These are phyloP conservation scores for Ramichloridium luteum DNA, from an alignment of 2,329 filamentous ascomycete species.

Conservation along the genomic window DNA sequence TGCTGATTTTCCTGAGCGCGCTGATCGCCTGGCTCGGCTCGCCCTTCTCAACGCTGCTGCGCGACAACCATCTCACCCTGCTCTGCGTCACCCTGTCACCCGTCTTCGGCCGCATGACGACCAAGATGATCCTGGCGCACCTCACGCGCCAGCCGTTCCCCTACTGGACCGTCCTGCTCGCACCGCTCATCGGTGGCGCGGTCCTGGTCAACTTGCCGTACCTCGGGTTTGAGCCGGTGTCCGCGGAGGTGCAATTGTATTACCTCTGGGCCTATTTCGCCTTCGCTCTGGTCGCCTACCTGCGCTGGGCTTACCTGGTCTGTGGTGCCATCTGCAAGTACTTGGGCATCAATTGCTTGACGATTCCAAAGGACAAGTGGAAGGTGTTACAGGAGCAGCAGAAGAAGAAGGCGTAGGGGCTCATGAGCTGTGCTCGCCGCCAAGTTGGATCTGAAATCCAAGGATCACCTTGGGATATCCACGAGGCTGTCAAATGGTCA, in stretches of 20 bases:
- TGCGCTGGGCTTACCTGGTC: conserved; percentile 82
- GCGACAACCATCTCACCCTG: conserved; percentile 76
- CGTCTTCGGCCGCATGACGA: conserved; percentile 95
- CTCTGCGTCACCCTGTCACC: conserved; percentile 94
- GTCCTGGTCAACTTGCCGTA: conserved; percentile 70
- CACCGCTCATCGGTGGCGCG: conserved; percentile 75
- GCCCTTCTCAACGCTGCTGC: conserved; percentile 68
- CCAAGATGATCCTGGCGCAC: conserved; percentile 96
- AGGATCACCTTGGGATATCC: too few relatives aligned
- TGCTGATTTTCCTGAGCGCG: conserved; percentile 64
- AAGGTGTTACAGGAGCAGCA: conserved; percentile 18
- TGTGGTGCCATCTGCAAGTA: conserved; percentile 85
- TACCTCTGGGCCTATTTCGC: conserved; percentile 79
- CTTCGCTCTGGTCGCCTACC: conserved; percentile 77
- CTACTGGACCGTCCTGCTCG: conserved; percentile 87
- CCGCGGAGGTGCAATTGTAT: conserved; percentile 50
- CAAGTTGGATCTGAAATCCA: too few relatives aligned
- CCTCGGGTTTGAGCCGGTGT: conserved; percentile 57
- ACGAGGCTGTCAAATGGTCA: too few relatives aligned
- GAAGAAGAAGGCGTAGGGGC: conserved; percentile 5
- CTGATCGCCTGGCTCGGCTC: conserved; percentile 80
- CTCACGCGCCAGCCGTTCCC: conserved; percentile 88
- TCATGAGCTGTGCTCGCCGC: too few relatives aligned
- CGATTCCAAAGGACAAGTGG: conserved; percentile 46
- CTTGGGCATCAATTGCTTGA: conserved; percentile 87